Conservation (phyloP, 164 flowering plant genomes). For the Brasenia schreberi region DNA sequence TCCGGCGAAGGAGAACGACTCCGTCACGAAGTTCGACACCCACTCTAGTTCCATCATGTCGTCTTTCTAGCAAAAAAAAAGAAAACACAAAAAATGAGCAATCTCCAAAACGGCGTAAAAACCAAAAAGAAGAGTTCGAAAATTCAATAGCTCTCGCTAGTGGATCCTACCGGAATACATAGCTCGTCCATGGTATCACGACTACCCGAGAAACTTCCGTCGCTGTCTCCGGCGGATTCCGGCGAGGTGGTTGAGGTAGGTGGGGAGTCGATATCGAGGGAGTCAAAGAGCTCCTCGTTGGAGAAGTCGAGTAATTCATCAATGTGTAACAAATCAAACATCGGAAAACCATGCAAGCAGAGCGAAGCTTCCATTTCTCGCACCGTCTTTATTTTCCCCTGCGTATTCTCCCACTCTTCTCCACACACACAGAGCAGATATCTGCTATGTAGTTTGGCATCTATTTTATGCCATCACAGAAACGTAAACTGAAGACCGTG, state of each 20-base stretch:
- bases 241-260: slow-evolving; percentile 2
- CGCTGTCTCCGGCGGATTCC: background rate
- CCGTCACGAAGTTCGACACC: slow-evolving; percentile 53
- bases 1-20: slow-evolving; percentile 26
- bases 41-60: slow-evolving; percentile 50
- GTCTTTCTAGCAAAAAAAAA: slow-evolving; percentile 20
- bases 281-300: slow-evolving; percentile 15
- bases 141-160: background rate
- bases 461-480: too few relatives aligned
- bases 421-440: background rate
- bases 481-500: too few relatives aligned
- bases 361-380: slow-evolving; percentile 5
- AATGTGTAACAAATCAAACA: slow-evolving; percentile 23
- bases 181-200: slow-evolving; percentile 28
- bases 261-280: slow-evolving; percentile 1
- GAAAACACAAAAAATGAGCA: background rate
- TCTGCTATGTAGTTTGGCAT: too few relatives aligned
- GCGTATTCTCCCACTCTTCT: background rate
- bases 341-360: slow-evolving; percentile 18
- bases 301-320: slow-evolving; percentile 45
- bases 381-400: too few relatives aligned
- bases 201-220: background rate
- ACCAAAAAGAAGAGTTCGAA: background rate
- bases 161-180: slow-evolving; percentile 24
- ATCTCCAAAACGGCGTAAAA: background rate